Base-by-base conservation (phyloP, 2,329 filamentous ascomycete genomes). In the Ascomycota sp. region DNA sequence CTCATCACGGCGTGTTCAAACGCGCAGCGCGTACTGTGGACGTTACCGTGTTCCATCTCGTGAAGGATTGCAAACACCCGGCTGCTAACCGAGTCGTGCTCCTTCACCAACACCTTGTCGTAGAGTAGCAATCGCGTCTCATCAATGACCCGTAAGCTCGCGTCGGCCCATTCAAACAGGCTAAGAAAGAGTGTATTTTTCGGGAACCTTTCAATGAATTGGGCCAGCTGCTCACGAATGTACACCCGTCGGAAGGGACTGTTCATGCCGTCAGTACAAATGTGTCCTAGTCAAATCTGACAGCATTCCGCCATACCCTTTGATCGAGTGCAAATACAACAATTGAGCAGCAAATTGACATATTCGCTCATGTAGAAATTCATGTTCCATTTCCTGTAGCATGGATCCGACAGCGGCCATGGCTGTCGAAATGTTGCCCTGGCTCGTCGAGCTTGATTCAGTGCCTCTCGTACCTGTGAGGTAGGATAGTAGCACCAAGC, bases 121-220 rank as follows among this genome's bases (percentile, higher is more conserved):
- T 62, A 51, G 8, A 85, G 55, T 7, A 79, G 52, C 5, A 65
- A 59, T n/a, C 78, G 70, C 13, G 91, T 68, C 12, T 80, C 75
- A 40, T 91, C 79, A 36, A 82, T 68, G 31, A 89, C 63, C 17
- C 74, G 66, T 26, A 81, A 68, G 7, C 74, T 68, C 2, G 69
- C 61, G 44, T 86, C 75, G 36, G 79, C 73, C 59, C 74, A 78
- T n/a, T 72, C 65, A 37, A 76, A 76, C 0, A 89, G 53, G 1
- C 65, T 59, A 1, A 91, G 61, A 36, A 94, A 75, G 5, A 81
- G 60, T 2, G 71, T 78, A 52, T 93, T 94, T 29, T 60, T 58
- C 0, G 83, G 81, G 45, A 83, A 92, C 6, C 55, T 45, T 0
- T 42, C 40, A 15, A 89, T 56, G 36, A 75, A 77, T 2, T 58